Base-by-base conservation (phyloP, 768 basidiomycete genomes). In the Nevesoporus exiguus region DNA sequence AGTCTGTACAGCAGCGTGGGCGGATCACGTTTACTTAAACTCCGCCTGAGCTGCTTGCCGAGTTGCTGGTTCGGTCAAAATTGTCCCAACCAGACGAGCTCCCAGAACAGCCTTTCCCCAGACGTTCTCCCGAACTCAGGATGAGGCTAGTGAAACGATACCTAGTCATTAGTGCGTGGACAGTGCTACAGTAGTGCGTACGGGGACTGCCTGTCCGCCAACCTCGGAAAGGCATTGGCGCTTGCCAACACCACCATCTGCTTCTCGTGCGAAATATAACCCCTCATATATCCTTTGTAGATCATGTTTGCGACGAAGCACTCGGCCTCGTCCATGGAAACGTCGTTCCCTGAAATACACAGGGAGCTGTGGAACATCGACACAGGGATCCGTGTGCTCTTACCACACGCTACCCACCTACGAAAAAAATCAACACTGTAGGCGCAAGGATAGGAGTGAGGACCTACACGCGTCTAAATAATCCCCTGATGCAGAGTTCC, bases 271-370 rank as follows among this genome's bases (percentile, higher is more conserved):
- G 93, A 93, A 63, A 99, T 94, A 71, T 98, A 99, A 9, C 97
- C 97, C 47, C 90, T 81, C 72, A 98, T 86, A 69, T 86, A 91
- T 19, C 90, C 90, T 73, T 87, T 91, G 74, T 88, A 93, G 41
- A 98, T 90, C 90, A 96, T 89, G 67, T 95, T 95, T 27, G 94
- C 93, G 8, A 97, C 83, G 48, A 94, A 80, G 69, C 94, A 97
- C 70, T 98, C 94, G 2, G 91, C 90, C 69, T 96, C 94, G 60
- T 90, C 93, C 55, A 76, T 66, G 8, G 84, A 76, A 22, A 90
- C 82, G 11, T 85, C 80, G 55, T 83, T 79, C 3, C 87, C 89
- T 4, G 88, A 86, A 52, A 92, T 71, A 48, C 74, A 75, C 46
- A 96, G 74, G 6, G 89, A 86, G n/a, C 76, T 75, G 64, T 88